Evolutionary conservation across 2,329 filamentous ascomycete genomes (phyloP).

Genomic region (Arthrinium phaeospermum): DNA sequence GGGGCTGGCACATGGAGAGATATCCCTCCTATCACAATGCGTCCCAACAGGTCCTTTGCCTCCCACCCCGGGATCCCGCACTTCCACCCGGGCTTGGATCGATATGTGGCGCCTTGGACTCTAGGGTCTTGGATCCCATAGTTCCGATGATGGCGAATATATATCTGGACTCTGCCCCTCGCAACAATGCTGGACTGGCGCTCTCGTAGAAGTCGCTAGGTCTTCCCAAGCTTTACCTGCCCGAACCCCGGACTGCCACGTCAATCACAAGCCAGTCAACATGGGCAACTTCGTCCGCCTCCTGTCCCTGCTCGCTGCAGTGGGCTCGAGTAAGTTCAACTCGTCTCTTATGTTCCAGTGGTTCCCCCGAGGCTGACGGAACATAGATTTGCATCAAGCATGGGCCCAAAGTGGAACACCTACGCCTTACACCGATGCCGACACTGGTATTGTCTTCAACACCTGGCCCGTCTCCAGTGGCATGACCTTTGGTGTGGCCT

Average conservation of each 20-base stretch:
- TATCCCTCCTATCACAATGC: slow-evolving; percentile 19
- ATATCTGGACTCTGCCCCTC: background rate
- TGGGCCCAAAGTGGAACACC: slow-evolving; percentile 22
- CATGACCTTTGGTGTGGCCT: slow-evolving; percentile 59
- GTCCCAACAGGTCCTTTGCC: background rate
- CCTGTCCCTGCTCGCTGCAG: slow-evolving; percentile 19
- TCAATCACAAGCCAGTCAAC: slow-evolving; percentile 13
- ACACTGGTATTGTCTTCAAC: slow-evolving; percentile 60
- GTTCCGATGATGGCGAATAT: background rate
- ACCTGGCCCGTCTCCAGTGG: slow-evolving; percentile 54
- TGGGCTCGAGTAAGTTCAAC: slow-evolving; percentile 13
- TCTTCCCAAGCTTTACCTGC: background rate
- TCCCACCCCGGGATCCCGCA: background rate
- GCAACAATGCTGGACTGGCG: background rate
- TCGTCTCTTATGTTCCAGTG: too few relatives aligned
- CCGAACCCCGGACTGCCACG: background rate
- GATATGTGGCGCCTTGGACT: too few relatives aligned
- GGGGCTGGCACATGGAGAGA: background rate
- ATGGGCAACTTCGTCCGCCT: slow-evolving; percentile 18
- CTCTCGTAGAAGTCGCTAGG: background rate
- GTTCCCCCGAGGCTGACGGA: background rate
- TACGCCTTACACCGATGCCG: slow-evolving; percentile 28
- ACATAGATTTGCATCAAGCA: slow-evolving; percentile 20
- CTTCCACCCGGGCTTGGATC: background rate
- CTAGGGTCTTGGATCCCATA: background rate